Evolutionary conservation across 495 filamentous ascomycete species (phyloP).

Genomic region (Polyplosphaeria fusca): DNA sequence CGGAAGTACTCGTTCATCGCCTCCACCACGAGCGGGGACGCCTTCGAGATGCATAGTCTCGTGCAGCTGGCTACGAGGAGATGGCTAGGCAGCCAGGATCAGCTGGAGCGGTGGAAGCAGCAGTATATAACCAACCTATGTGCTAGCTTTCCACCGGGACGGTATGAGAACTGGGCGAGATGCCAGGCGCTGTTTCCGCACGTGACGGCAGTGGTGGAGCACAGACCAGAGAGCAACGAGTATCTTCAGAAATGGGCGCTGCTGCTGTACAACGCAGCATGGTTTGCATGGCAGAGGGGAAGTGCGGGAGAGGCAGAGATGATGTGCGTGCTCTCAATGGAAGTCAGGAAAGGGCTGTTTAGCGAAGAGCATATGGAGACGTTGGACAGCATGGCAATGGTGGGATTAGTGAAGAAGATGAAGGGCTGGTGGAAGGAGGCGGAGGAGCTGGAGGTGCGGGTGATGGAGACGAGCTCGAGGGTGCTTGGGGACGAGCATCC

Average conservation of each 20-base stretch:
- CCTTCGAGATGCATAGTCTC: constrained; percentile 22
- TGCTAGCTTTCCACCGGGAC: not conserved
- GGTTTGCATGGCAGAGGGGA: constrained; percentile 7
- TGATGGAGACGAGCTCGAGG: no score
- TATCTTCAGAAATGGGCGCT: constrained; percentile 9
- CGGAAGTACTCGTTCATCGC: constrained; percentile 38
- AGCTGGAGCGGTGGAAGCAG: constrained; percentile 9
- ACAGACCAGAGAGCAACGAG: not conserved
- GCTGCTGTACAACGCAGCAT: constrained; percentile 8
- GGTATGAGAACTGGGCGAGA: constrained; percentile 13
- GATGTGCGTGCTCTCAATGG: constrained; percentile 14
- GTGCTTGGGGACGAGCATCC: no score
- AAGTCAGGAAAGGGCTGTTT: constrained; percentile 23
- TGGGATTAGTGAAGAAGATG: no score
- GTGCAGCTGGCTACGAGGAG: constrained; percentile 25
- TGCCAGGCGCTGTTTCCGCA: constrained; percentile 20
- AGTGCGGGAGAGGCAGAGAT: constrained; percentile 1
- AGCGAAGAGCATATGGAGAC: constrained; percentile 21
- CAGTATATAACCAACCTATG: constrained; percentile 3
- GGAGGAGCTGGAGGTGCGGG: no score
- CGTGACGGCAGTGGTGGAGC: not conserved
- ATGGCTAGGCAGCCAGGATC: constrained; percentile 16
- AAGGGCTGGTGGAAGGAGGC: no score
- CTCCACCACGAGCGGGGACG: not conserved
- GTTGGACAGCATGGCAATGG: constrained; percentile 9